These are phyloP conservation scores for Carallia brachiata DNA, from an alignment of 345 rosid genomes.

Conservation along the genomic window DNA sequence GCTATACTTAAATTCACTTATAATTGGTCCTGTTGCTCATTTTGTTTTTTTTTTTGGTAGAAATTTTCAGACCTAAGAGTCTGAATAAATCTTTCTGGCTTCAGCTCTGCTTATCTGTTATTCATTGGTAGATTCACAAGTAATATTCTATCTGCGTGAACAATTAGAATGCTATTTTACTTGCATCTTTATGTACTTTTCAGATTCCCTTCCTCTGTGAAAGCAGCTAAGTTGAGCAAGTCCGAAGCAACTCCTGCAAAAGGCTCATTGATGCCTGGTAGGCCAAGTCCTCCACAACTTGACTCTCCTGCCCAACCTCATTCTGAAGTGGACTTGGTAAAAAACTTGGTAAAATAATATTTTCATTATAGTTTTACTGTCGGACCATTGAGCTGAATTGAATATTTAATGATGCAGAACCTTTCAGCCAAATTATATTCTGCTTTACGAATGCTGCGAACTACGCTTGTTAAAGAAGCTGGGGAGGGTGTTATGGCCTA, in stretches of 20 bases:
- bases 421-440: conserved; percentile 68
- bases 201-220: conserved; percentile 74
- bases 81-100: background rate
- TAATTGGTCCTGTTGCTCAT: background rate
- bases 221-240: conserved; percentile 55
- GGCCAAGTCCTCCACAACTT: conserved; percentile 45
- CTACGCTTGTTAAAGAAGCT: conserved; percentile 74
- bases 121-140: background rate
- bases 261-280: conserved; percentile 48
- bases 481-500: conserved; percentile 83
- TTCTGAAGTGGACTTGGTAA: conserved; percentile 67
- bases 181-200: conserved; percentile 16
- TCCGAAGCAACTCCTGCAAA: conserved; percentile 63
- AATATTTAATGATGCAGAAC: conserved; percentile 36
- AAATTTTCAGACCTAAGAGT: background rate
- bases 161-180: conserved; percentile 5
- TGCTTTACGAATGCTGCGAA: conserved; percentile 74
- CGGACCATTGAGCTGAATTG: conserved; percentile 7
- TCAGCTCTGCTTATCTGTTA: background rate
- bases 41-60: background rate
- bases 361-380: background rate
- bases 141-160: background rate
- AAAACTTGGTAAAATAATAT: conserved; percentile 54
- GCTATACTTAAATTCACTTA: background rate
- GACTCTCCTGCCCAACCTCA: conserved; percentile 42